Evolutionary conservation across 2,329 filamentous ascomycete species (phyloP).

Genomic region (Scortechinia acanthostroma): DNA sequence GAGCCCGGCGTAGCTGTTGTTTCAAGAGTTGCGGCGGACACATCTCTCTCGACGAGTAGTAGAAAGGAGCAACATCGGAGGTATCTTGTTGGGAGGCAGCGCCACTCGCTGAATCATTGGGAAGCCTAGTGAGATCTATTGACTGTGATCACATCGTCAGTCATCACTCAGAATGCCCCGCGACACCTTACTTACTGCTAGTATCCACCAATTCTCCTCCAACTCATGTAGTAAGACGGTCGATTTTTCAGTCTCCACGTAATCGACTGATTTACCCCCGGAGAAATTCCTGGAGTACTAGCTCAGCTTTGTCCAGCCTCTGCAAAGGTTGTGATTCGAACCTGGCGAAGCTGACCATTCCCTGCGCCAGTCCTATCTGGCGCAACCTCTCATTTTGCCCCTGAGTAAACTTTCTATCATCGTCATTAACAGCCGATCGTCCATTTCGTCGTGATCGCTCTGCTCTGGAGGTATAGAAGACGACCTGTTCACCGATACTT

Average conservation of each 20-base stretch:
- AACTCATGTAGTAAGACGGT: constrained; percentile 80
- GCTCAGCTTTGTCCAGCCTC: background rate
- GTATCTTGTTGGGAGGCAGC: background rate
- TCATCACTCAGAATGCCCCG: background rate
- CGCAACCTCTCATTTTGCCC: constrained; percentile 65
- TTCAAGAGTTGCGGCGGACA: constrained; percentile 73
- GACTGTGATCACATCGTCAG: constrained; percentile 40
- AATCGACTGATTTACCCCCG: constrained; percentile 67
- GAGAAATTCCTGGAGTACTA: constrained; percentile 70
- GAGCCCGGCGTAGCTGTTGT: constrained; percentile 74
- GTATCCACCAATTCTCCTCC: constrained; percentile 89
- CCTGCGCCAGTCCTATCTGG: constrained; percentile 91
- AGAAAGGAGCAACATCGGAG: constrained; percentile 32
- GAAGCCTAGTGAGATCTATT: constrained; percentile 71
- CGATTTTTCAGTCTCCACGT: constrained; percentile 84
- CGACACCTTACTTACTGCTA: constrained; percentile 59
- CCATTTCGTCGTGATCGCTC: background rate
- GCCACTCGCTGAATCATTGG: constrained; percentile 37
- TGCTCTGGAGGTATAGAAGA: constrained; percentile 72
- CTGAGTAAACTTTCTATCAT: constrained; percentile 37
- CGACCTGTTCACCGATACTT: constrained; percentile 63
- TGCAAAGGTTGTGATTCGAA: background rate
- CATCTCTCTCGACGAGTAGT: constrained; percentile 87
- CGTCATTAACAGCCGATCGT: constrained; percentile 31
- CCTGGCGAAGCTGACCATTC: constrained; percentile 77